Evolutionary conservation across 495 filamentous ascomycete species (phyloP).

Genomic region (Parathielavia appendiculata): DNA sequence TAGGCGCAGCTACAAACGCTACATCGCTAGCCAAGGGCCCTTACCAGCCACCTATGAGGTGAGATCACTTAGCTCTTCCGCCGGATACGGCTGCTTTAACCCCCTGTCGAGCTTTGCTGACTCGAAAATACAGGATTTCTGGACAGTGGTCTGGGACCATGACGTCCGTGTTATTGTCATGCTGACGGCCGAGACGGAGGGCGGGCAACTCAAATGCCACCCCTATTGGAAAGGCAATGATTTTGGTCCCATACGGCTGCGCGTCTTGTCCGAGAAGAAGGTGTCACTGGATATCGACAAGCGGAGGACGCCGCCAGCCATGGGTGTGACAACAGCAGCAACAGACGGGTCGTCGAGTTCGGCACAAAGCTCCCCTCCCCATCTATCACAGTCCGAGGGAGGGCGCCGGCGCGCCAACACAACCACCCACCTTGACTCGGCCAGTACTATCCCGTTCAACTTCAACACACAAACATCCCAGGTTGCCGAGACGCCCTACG

Average conservation of each 20-base stretch:
- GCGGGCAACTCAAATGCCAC: slow-evolving; percentile 91
- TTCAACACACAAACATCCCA: slow-evolving; percentile 3
- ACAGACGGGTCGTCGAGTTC: slow-evolving; percentile 22
- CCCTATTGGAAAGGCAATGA: slow-evolving; percentile 80
- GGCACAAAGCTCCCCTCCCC: slow-evolving; percentile 23
- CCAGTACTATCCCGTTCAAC: slow-evolving; percentile 21
- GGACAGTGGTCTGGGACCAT: slow-evolving; percentile 96
- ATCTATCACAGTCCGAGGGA: slow-evolving; percentile 14
- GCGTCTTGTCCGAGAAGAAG: slow-evolving; percentile 70
- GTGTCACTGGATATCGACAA: slow-evolving; percentile 66
- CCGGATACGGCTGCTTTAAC: background rate
- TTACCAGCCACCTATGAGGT: slow-evolving; percentile 89
- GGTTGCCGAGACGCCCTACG: slow-evolving; percentile 58
- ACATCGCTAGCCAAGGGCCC: slow-evolving; percentile 94
- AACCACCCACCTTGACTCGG: slow-evolving; percentile 27
- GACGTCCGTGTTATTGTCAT: slow-evolving; percentile 92
- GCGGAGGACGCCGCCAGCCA: slow-evolving; percentile 30
- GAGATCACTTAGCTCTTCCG: slow-evolving; percentile 29
- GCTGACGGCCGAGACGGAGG: slow-evolving; percentile 91
- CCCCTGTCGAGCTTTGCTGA: slow-evolving; percentile 33
- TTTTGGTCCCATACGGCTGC: slow-evolving; percentile 76
- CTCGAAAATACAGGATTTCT: slow-evolving; percentile 74
- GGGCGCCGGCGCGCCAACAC: slow-evolving; percentile 45
- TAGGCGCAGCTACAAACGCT: slow-evolving; percentile 72
- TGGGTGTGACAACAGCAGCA: background rate